These are phyloP conservation scores for Margaritispora aquatica DNA, from an alignment of 495 filamentous ascomycete genomes.

Conservation along the genomic window DNA sequence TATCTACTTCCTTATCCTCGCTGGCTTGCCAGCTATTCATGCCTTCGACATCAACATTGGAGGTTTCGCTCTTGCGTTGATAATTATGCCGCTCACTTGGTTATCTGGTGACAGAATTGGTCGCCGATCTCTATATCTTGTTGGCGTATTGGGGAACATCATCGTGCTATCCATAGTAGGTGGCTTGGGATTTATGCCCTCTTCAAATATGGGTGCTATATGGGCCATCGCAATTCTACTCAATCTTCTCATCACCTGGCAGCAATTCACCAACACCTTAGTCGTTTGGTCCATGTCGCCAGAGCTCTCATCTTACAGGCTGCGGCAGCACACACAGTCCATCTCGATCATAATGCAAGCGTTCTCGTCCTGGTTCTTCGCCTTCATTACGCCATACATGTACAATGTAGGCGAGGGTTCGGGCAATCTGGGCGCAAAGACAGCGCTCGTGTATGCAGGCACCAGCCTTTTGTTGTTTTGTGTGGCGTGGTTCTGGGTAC, in stretches of 20 bases:
- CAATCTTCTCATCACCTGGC: conserved; percentile 19
- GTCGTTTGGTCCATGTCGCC: conserved; percentile 11
- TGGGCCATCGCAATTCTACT: conserved; percentile 27
- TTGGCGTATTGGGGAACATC: conserved; percentile 5
- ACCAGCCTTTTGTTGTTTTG: conserved; percentile 35
- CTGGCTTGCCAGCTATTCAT: conserved; percentile 11
- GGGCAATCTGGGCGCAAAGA: conserved; percentile 17
- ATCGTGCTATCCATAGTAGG: conserved; percentile 8
- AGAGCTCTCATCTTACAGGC: conserved; percentile 14
- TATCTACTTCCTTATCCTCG: conserved; percentile 17
- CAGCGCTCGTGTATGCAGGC: conserved; percentile 18
- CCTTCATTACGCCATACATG: conserved; percentile 19
- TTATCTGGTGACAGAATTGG: conserved; percentile 12
- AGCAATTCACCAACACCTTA: conserved; percentile 8
- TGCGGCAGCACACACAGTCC: conserved; percentile 17
- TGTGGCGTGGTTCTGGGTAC: conserved; percentile 51
- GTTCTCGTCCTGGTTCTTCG: conserved; percentile 13
- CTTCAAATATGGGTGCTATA: conserved; percentile 22
- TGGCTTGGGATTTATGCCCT: conserved; percentile 1
- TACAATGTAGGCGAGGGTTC: conserved; percentile 17
- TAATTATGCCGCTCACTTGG: conserved; percentile 30
- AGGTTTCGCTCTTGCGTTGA: conserved; percentile 16
- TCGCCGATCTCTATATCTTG: conserved; percentile 15
- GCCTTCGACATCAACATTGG: conserved; percentile 18
- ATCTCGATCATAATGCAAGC: conserved; percentile 10